Conservation (phyloP, 495 filamentous ascomycete species). For the Trichoderma virens region DNA sequence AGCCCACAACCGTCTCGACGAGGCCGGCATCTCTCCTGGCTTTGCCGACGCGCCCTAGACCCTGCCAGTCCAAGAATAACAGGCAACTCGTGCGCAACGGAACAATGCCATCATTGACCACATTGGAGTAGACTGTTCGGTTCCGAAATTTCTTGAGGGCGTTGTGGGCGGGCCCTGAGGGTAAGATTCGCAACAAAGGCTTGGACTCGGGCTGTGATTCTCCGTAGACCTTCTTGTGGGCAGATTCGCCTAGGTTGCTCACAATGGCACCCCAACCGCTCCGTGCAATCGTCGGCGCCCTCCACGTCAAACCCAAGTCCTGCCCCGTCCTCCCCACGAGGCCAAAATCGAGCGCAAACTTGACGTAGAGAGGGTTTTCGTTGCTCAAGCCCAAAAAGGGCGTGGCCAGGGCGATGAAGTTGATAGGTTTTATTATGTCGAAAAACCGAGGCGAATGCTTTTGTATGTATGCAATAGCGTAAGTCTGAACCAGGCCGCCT, state of each 20-base stretch:
- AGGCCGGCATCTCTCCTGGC: constrained; percentile 85
- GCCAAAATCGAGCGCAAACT: constrained; percentile 92
- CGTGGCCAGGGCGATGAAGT: constrained; percentile 86
- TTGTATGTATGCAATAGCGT: constrained; percentile 94
- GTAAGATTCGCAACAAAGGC: constrained; percentile 81
- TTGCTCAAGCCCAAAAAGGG: constrained; percentile 92
- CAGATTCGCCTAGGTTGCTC: constrained; percentile 60
- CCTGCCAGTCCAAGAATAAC: constrained; percentile 95
- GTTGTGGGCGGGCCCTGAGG: constrained; percentile 85
- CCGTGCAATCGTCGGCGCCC: constrained; percentile 70
- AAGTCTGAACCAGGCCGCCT: constrained; percentile 85
- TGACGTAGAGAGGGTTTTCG: constrained; percentile 94
- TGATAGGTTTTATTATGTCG: constrained; percentile 75
- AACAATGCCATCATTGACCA: constrained; percentile 97
- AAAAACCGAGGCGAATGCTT: constrained; percentile 94
- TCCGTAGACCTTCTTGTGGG: constrained; percentile 54
- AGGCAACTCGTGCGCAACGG: constrained; percentile 90
- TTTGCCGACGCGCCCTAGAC: constrained; percentile 87
- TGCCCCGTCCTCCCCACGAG: constrained; percentile 91
- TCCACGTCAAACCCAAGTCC: constrained; percentile 91
- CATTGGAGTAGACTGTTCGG: constrained; percentile 91
- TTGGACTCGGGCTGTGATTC: constrained; percentile 72
- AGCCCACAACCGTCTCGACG: constrained; percentile 83
- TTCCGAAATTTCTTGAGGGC: constrained; percentile 83
- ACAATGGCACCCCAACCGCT: constrained; percentile 86